Conservation (phyloP, 129 eudicot genomes). For the Arctium minus region DNA sequence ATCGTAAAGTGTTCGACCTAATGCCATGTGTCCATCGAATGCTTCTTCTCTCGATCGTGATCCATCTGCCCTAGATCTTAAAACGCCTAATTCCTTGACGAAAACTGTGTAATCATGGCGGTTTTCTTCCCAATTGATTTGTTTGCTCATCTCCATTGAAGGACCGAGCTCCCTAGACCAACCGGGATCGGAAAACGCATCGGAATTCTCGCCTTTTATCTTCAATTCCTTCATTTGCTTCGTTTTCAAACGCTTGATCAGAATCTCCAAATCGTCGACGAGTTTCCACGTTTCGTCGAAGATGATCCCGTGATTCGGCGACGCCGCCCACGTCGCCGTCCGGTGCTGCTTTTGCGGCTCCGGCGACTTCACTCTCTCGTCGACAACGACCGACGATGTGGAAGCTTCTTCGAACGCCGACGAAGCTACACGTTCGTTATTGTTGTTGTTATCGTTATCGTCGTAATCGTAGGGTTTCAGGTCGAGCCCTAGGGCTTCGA, state of each 20-base stretch:
- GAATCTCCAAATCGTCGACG: constrained; percentile 74
- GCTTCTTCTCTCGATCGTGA: constrained; percentile 85
- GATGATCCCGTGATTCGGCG: constrained; percentile 87
- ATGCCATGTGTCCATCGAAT: constrained; percentile 97
- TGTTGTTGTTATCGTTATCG: background rate
- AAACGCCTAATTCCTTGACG: constrained; percentile 81
- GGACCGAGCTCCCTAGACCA: constrained; percentile 97
- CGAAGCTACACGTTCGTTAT: constrained; percentile 14
- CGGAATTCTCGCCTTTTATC: constrained; percentile 55
- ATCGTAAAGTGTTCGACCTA: constrained; percentile 82
- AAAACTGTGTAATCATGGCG: constrained; percentile 55
- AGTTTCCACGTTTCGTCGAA: constrained; percentile 96
- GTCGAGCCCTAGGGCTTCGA: constrained; percentile 85
- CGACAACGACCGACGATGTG: constrained; percentile 40
- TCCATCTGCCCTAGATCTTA: constrained; percentile 82
- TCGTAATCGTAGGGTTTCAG: constrained; percentile 38
- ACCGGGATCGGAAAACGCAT: constrained; percentile 79
- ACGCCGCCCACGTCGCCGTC: constrained; percentile 90
- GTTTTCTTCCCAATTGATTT: constrained; percentile 73
- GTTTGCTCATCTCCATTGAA: constrained; percentile 55
- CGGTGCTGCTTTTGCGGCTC: constrained; percentile 66
- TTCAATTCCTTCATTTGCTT: constrained; percentile 70
- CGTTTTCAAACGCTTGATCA: constrained; percentile 61
- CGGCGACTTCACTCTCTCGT: constrained; percentile 42
- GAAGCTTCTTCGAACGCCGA: constrained; percentile 45